phyloP scores from a whole-genome alignment of 1,284 basidiomycete genomes.

The Apiotrichum gamsii region DNA sequence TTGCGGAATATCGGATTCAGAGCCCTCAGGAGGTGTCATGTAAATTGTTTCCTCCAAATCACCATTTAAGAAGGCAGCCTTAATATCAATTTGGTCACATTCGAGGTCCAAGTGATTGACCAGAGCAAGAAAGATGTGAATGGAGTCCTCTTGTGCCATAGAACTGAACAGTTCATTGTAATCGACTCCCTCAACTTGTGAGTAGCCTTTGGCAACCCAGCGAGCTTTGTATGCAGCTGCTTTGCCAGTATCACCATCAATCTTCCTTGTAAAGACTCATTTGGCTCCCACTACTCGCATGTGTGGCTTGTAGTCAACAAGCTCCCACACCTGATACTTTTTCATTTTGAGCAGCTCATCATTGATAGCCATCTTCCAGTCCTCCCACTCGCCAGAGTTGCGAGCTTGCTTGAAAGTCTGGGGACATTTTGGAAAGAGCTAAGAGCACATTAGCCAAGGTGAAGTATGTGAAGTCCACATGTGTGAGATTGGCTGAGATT shows the following conservation, averaged over 20 bases:
- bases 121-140: conserved; percentile 19
- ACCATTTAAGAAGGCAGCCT: conserved; percentile 12
- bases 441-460: too few relatives aligned
- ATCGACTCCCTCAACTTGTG: conserved; percentile 17
- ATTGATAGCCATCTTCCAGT: conserved; percentile 16
- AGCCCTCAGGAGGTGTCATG: conserved; percentile 20
- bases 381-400: conserved; percentile 1
- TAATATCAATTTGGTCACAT: conserved; percentile 29
- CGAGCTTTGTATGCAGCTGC: conserved; percentile 13
- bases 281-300: not conserved
- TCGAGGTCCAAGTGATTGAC: conserved; percentile 23
- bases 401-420: not conserved
- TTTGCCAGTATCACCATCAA: conserved; percentile 13
- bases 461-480: too few relatives aligned
- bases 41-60: conserved; percentile 15
- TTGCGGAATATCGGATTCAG: conserved; percentile 3
- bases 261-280: conserved; percentile 17
- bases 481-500: too few relatives aligned
- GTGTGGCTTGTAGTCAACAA: not conserved
- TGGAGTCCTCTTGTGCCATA: conserved; percentile 25
- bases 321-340: conserved; percentile 18
- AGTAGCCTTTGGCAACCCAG: conserved; percentile 15
- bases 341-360: conserved; percentile 21
- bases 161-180: conserved; percentile 18
- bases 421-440: not conserved